Evolutionary conservation across 352 stramenopile genomes (phyloP).

Genomic region (Phytopythium kandeliae): DNA sequence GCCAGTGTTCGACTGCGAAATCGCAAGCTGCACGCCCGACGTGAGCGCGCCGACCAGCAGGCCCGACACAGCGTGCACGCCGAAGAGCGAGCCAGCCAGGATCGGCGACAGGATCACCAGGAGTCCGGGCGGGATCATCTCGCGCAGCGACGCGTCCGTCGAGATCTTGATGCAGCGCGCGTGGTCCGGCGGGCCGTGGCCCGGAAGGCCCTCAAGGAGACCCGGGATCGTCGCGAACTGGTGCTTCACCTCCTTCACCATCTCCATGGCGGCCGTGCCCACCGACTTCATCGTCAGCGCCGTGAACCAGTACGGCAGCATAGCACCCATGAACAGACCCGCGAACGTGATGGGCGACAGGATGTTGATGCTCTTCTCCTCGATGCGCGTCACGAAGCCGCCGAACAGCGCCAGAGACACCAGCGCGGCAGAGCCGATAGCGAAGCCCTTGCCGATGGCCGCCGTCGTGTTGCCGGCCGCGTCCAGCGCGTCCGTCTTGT

Average conservation of each 20-base stretch:
- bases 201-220: slow-evolving; percentile 94
- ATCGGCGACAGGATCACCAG: slow-evolving; percentile 93
- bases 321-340: slow-evolving; percentile 89
- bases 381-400: slow-evolving; percentile 90
- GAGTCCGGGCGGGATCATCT: slow-evolving; percentile 97
- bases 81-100: slow-evolving; percentile 92
- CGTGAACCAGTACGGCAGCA: slow-evolving; percentile 96
- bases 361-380: slow-evolving; percentile 93
- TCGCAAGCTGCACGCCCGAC: slow-evolving; percentile 95
- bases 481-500: slow-evolving; percentile 90
- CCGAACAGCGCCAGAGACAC: slow-evolving; percentile 95
- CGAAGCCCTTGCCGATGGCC: slow-evolving; percentile 90
- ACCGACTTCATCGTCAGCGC: slow-evolving; percentile 94
- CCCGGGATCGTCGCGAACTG: slow-evolving; percentile 95
- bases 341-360: slow-evolving; percentile 91
- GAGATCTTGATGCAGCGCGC: slow-evolving; percentile 95
- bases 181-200: slow-evolving; percentile 93
- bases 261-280: slow-evolving; percentile 91
- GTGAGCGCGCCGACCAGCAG: slow-evolving; percentile 94
- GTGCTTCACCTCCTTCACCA: slow-evolving; percentile 96
- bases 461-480: slow-evolving; percentile 94
- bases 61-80: slow-evolving; percentile 89
- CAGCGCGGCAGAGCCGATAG: slow-evolving; percentile 93
- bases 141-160: slow-evolving; percentile 90
- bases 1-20: slow-evolving; percentile 96